Evolutionary conservation across 192 early-diverging fungal genomes (phyloP).

Genomic region (Glomus cerebriforme): DNA sequence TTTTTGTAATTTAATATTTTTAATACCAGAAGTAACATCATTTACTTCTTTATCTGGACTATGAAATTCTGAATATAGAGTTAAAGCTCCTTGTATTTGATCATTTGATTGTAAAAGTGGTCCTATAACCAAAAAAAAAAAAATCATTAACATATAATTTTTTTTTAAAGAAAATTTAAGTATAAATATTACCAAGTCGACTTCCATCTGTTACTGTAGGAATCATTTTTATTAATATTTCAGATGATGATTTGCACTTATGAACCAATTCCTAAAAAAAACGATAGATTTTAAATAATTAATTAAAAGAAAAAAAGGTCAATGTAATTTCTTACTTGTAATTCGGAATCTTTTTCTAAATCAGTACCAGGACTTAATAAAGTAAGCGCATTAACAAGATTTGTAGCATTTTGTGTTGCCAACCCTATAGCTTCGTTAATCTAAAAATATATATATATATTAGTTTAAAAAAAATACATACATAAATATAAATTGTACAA

Average conservation of each 20-base stretch:
- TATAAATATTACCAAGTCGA: conserved; percentile 6
- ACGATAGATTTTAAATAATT: neutral
- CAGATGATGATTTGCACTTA: conserved; percentile 8
- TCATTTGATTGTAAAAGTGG: conserved; percentile 20
- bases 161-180: neutral
- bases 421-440: conserved; percentile 20
- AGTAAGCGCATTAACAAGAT: conserved; percentile 9
- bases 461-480: neutral
- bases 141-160: neutral
- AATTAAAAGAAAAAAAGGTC: neutral
- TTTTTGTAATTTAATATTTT: conserved; percentile 6
- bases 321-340: conserved; percentile 12
- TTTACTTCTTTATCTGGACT: neutral
- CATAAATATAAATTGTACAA: neutral
- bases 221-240: conserved; percentile 23
- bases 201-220: neutral
- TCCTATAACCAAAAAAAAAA: neutral
- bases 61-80: conserved; percentile 7
- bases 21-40: neutral
- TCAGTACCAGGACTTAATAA: neutral
- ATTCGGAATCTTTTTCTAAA: conserved; percentile 3
- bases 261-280: neutral
- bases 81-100: conserved; percentile 12
- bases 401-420: conserved; percentile 22
- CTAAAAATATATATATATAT: neutral